A percentile compares a stretch with the other conserved stretches of the same genome.
These are phyloP conservation scores for Calvatia gigantea DNA, from an alignment of 768 basidiomycete genomes.

Conservation along the genomic window DNA sequence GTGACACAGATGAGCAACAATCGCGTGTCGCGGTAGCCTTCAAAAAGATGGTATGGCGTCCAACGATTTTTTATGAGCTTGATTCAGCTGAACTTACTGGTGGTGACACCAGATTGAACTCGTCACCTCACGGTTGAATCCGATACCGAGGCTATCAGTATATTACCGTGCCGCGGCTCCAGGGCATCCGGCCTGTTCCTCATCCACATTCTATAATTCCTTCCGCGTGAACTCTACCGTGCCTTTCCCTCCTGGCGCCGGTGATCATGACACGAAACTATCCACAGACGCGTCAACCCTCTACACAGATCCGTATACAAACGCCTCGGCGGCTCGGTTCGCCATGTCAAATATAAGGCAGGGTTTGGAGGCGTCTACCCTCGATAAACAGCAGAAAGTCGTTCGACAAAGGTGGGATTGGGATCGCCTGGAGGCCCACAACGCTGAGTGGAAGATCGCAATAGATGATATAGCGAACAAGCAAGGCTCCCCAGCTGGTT, in stretches of 20 bases:
- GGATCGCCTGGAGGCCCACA: conserved; percentile 16
- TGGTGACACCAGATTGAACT: neutral
- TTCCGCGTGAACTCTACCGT: neutral
- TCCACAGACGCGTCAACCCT: conserved; percentile 1
- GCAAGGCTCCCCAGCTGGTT: neutral
- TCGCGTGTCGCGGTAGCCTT: conserved; percentile 8
- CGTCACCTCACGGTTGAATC: neutral
- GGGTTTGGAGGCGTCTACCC: neutral
- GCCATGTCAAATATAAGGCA: conserved; percentile 1
- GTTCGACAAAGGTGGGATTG: conserved; percentile 17
- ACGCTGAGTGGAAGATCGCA: conserved; percentile 12
- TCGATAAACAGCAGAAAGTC: conserved; percentile 8
- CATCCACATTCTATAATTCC: conserved; percentile 2
- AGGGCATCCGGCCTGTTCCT: conserved; percentile 13
- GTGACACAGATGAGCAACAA: conserved; percentile 5
- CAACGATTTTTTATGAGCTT: no score
- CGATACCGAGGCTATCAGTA: conserved; percentile 9
- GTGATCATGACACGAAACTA: neutral
- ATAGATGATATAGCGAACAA: neutral
- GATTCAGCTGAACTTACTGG: no score
- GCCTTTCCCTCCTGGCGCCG: neutral
- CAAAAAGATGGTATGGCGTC: conserved; percentile 13
- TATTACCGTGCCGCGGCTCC: conserved; percentile 15
- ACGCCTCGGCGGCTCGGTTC: neutral
- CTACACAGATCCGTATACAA: conserved; percentile 7